Evolutionary conservation across 1,284 basidiomycete species (phyloP).

Genomic region (Ustilago cynodontis): DNA sequence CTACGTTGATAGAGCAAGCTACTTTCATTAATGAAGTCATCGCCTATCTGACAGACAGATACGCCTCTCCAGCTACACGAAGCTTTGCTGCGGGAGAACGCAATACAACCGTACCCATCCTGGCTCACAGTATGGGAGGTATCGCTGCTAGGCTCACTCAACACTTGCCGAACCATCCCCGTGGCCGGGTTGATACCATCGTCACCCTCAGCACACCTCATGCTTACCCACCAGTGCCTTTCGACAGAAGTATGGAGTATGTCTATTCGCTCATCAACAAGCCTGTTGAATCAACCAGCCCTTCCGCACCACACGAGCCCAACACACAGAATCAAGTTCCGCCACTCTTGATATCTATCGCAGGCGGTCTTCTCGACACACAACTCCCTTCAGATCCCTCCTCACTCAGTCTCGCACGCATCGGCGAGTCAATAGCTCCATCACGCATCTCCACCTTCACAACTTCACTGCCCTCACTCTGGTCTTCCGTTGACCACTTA

Average conservation of each 20-base stretch:
- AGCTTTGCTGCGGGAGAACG: constrained; percentile 40
- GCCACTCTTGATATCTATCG: constrained; percentile 82
- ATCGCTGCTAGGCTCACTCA: constrained; percentile 81
- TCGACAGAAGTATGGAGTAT: constrained; percentile 82
- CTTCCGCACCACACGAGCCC: too few species aligned
- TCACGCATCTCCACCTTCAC: constrained; percentile 76
- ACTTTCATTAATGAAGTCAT: constrained; percentile 81
- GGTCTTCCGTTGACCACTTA: constrained; percentile 94
- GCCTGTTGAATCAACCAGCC: neutral
- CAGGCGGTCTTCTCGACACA: constrained; percentile 90
- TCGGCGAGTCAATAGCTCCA: constrained; percentile 24
- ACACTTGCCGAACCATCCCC: constrained; percentile 74
- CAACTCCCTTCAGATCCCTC: constrained; percentile 94
- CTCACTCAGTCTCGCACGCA: constrained; percentile 74
- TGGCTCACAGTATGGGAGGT: constrained; percentile 99
- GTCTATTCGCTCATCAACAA: constrained; percentile 75
- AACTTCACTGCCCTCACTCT: constrained; percentile 85
- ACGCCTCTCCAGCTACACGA: constrained; percentile 73
- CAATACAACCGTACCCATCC: constrained; percentile 76
- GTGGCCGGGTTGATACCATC: constrained; percentile 77
- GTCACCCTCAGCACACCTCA: constrained; percentile 97
- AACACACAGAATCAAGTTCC: constrained; percentile 3
- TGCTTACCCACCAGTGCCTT: constrained; percentile 85
- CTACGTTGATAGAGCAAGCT: constrained; percentile 86
- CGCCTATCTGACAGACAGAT: constrained; percentile 81